Percentiles rank a stretch among this genome's conserved stretches.
Evolutionary conservation across 306 rosid species (phyloP).

Genomic region (Corylus americana): DNA sequence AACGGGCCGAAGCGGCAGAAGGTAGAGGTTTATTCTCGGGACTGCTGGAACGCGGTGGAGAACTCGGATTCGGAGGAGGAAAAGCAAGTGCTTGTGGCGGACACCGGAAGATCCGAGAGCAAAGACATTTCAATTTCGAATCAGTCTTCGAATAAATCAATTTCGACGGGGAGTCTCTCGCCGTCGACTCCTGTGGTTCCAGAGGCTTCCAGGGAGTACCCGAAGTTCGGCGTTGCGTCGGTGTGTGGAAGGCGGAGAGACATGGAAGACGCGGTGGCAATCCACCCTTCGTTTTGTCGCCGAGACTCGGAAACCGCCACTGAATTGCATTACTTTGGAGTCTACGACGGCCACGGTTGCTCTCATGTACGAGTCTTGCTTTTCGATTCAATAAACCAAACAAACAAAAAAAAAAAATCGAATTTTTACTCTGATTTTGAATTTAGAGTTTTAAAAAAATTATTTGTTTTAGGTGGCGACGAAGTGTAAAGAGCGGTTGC

Average conservation of each 20-base stretch:
- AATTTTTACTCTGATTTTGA: background rate
- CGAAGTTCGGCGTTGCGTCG: constrained; percentile 52
- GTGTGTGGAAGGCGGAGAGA: constrained; percentile 62
- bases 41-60: constrained; percentile 30
- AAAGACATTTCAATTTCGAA: background rate
- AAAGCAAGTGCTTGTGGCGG: background rate
- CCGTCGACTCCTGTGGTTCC: background rate
- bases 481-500: constrained; percentile 54
- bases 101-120: background rate
- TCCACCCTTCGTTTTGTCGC: constrained; percentile 32
- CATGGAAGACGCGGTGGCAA: constrained; percentile 64
- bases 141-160: background rate
- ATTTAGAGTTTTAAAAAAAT: background rate
- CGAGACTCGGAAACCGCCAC: background rate
- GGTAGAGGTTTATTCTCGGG: constrained; percentile 17
- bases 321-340: constrained; percentile 49
- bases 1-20: constrained; percentile 36
- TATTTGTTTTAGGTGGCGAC: constrained; percentile 44
- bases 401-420: background rate
- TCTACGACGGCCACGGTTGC: constrained; percentile 78
- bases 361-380: constrained; percentile 51
- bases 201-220: background rate
- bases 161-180: background rate
- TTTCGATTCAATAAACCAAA: background rate
- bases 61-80: constrained; percentile 27